Evolutionary conservation across 2,329 filamentous ascomycete species (phyloP).

Genomic region (Juglanconis sp.): DNA sequence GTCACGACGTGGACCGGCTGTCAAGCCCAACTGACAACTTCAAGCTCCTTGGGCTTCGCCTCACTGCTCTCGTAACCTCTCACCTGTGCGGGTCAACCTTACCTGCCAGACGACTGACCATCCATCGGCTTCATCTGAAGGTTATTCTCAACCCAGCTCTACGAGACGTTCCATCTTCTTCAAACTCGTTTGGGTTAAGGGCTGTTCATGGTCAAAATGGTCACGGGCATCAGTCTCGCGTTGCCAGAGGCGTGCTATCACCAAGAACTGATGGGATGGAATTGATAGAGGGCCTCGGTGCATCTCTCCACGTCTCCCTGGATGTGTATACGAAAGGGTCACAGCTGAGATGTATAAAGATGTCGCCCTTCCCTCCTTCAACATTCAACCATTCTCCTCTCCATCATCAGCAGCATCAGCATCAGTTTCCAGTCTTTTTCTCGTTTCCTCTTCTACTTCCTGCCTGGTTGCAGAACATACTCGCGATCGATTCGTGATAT

Average conservation of each 20-base stretch:
- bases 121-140: conserved; percentile 9
- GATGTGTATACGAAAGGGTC: not conserved
- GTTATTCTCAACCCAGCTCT: not conserved
- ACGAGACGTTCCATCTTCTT: conserved; percentile 12
- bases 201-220: not conserved
- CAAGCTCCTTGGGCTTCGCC: too few relatives aligned
- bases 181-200: conserved; percentile 11
- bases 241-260: not conserved
- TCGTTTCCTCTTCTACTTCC: not conserved
- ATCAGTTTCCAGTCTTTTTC: conserved; percentile 10
- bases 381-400: not conserved
- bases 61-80: too few relatives aligned
- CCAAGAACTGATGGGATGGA: too few relatives aligned
- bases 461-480: conserved; percentile 16
- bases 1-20: not conserved
- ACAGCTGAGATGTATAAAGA: conserved; percentile 8
- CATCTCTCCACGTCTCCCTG: not conserved
- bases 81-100: too few relatives aligned
- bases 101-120: too few relatives aligned
- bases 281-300: not conserved
- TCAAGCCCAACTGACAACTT: not conserved
- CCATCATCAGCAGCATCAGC: conserved; percentile 17
- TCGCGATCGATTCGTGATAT: conserved; percentile 15
- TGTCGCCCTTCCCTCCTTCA: not conserved
- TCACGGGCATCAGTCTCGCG: not conserved